Conservation (phyloP, 148 eudicot genomes). For the Arbutus unedo region DNA sequence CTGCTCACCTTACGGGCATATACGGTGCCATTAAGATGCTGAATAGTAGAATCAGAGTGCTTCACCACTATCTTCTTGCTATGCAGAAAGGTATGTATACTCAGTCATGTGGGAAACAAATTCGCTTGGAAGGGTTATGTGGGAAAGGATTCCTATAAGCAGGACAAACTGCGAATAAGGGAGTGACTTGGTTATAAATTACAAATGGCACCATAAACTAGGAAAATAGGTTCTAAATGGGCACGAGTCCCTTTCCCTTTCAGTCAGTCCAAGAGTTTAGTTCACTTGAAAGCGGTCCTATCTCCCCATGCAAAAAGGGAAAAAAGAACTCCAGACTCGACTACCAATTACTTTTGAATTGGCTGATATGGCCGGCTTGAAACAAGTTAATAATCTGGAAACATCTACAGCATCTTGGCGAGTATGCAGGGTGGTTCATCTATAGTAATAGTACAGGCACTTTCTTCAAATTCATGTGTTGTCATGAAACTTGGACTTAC, state of each 20-base stretch:
- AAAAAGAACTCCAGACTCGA: neutral
- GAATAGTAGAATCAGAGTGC: conserved; percentile 82
- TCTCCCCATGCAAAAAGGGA: neutral
- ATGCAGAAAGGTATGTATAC: conserved; percentile 70
- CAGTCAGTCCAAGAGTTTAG: no score
- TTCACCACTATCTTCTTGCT: conserved; percentile 78
- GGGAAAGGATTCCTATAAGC: neutral
- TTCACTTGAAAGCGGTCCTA: no score
- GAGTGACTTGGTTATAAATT: neutral
- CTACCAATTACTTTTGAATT: neutral
- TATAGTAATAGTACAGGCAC: no score
- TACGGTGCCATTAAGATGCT: conserved; percentile 98
- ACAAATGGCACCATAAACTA: neutral
- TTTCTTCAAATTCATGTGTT: no score
- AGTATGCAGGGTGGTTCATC: neutral
- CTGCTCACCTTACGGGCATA: conserved; percentile 88
- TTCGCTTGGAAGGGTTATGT: neutral
- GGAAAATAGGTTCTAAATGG: neutral
- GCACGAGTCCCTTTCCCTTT: neutral
- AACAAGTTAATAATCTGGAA: neutral
- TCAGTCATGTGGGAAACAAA: neutral
- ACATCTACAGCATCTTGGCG: neutral
- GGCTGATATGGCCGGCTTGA: neutral
- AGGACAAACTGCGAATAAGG: neutral
- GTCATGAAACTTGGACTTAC: no score